Percentiles rank a stretch among this genome's conserved stretches.
These are phyloP conservation scores for Mychonastes homosphaera DNA, from an alignment of 139 green algal genomes.

Conservation along the genomic window DNA sequence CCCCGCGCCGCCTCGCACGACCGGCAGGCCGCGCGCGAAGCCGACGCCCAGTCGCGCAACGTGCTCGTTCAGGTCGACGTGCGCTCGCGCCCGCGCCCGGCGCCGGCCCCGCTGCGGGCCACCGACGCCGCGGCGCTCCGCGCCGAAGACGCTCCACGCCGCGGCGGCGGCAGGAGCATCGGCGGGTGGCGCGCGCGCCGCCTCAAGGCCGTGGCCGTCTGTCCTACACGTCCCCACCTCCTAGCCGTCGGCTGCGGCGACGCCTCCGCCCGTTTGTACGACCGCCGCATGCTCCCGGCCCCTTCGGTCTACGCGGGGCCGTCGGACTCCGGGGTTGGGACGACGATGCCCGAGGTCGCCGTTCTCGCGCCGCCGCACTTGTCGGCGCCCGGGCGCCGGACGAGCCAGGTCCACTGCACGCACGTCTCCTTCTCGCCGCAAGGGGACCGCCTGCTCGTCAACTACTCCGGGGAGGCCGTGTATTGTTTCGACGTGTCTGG, in stretches of 20 bases:
- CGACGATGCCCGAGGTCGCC: neutral
- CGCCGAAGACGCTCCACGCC: neutral
- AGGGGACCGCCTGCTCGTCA: constrained; percentile 40
- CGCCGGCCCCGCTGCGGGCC: too few relatives aligned
- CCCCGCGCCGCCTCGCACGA: too few relatives aligned
- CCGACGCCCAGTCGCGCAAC: constrained; percentile 35
- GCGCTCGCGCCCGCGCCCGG: too few relatives aligned
- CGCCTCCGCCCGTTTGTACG: constrained; percentile 56
- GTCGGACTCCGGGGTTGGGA: neutral
- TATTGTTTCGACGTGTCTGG: constrained; percentile 76
- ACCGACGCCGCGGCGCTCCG: neutral
- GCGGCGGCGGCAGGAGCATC: neutral
- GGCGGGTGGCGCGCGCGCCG: constrained; percentile 21
- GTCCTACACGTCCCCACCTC: constrained; percentile 39
- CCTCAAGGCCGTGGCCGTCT: constrained; percentile 55
- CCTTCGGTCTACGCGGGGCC: neutral
- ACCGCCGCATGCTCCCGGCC: constrained; percentile 44
- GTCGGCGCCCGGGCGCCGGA: neutral
- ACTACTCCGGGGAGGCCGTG: constrained; percentile 67
- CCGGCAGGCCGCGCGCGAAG: constrained; percentile 30
- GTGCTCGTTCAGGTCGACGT: constrained; percentile 36
- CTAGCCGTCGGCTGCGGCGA: constrained; percentile 63
- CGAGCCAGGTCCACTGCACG: constrained; percentile 36
- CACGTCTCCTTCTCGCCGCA: constrained; percentile 43
- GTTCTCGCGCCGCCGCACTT: neutral